Conservation (phyloP, 2,329 filamentous ascomycete species). For the Clonostachys sp. region DNA sequence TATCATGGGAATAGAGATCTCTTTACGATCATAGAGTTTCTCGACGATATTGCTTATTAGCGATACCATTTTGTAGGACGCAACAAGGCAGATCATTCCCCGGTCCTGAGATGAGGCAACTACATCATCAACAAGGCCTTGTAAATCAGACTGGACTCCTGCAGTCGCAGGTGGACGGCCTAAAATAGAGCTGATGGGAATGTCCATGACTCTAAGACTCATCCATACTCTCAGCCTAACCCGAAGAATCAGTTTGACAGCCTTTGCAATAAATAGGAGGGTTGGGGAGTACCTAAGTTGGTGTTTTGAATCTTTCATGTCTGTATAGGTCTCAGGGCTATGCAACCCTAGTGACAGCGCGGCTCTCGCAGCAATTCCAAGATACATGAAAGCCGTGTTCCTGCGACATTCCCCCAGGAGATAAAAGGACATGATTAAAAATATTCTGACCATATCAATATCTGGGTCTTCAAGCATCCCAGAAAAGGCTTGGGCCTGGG, state of each 20-base stretch:
- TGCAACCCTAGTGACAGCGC: conserved; percentile 54
- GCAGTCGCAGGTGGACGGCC: conserved; percentile 28
- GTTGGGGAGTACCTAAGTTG: conserved; percentile 11
- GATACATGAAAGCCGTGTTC: conserved; percentile 59
- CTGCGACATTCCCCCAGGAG: conserved; percentile 54
- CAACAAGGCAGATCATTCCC: conserved; percentile 23
- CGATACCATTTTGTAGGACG: conserved; percentile 32
- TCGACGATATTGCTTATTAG: conserved; percentile 39
- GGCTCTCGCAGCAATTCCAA: conserved; percentile 53
- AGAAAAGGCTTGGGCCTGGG: conserved; percentile 41
- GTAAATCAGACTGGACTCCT: conserved; percentile 17
- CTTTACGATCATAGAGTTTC: conserved; percentile 32
- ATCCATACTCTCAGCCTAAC: conserved; percentile 25
- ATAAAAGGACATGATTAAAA: conserved; percentile 54
- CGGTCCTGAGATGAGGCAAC: conserved; percentile 10
- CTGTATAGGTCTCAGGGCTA: conserved; percentile 20
- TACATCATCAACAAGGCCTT: conserved; percentile 13
- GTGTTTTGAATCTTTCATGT: conserved; percentile 9
- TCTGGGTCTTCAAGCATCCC: conserved; percentile 49
- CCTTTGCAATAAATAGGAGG: neutral
- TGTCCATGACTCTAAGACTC: conserved; percentile 30
- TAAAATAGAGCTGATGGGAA: conserved; percentile 28
- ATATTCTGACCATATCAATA: conserved; percentile 44
- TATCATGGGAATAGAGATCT: conserved; percentile 20
- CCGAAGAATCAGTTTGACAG: neutral